These are phyloP conservation scores for Vaccinium darrowii DNA, from an alignment of 148 eudicot genomes.

Conservation along the genomic window DNA sequence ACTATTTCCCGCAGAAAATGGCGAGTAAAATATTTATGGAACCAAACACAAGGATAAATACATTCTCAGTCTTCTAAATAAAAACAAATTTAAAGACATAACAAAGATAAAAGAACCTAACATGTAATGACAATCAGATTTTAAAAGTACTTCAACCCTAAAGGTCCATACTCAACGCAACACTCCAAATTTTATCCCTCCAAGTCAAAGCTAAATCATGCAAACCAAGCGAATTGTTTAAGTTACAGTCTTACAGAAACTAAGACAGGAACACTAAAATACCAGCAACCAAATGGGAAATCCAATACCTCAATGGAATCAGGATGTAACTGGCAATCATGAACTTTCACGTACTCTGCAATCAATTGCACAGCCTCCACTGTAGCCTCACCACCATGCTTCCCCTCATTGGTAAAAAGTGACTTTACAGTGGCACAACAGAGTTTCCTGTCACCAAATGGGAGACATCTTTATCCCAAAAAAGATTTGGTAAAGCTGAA, in stretches of 20 bases:
- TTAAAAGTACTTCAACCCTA: neutral
- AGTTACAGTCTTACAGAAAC: neutral
- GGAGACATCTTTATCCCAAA: neutral
- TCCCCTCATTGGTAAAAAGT: slow-evolving; percentile 72
- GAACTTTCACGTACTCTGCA: slow-evolving; percentile 68
- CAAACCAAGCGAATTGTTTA: slow-evolving; percentile 4
- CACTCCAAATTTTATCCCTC: neutral
- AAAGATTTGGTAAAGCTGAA: neutral
- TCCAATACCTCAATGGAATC: slow-evolving; percentile 66
- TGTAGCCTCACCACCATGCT: slow-evolving; percentile 95
- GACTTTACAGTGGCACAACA: slow-evolving; percentile 68
- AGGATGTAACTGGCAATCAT: slow-evolving; percentile 83
- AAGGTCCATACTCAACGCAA: neutral
- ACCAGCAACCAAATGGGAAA: neutral
- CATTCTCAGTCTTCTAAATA: neutral
- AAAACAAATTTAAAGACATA: neutral
- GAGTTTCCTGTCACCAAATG: slow-evolving; percentile 47
- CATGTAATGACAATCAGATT: neutral
- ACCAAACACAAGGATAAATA: neutral
- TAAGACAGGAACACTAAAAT: neutral
- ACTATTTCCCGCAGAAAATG: neutral
- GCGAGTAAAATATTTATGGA: neutral
- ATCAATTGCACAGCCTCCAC: slow-evolving; percentile 72
- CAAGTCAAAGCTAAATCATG: slow-evolving; percentile 3
- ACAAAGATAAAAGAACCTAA: neutral